These are phyloP conservation scores for Penicillium sp. DNA, from an alignment of 2,329 filamentous ascomycete genomes.

Conservation along the genomic window DNA sequence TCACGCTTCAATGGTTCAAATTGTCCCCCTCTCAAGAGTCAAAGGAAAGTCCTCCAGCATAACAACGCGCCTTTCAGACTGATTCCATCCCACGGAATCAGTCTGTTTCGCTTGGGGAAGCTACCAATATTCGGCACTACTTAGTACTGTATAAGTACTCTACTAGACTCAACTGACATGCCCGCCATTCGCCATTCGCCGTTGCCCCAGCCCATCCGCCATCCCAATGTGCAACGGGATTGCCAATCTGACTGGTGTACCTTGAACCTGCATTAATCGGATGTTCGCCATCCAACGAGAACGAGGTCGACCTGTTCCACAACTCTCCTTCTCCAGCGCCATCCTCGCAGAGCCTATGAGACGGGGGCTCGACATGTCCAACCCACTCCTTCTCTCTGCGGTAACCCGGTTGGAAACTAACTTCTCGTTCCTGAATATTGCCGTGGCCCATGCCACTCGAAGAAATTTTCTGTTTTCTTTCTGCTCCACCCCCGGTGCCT, in stretches of 20 bases:
- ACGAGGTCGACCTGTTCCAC: slow-evolving; percentile 2
- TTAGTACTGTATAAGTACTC: no score
- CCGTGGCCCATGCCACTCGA: background rate
- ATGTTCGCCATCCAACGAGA: background rate
- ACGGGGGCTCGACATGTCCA: slow-evolving; percentile 1
- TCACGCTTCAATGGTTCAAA: background rate
- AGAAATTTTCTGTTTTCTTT: slow-evolving; percentile 5
- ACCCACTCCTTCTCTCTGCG: background rate
- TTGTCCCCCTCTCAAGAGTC: background rate
- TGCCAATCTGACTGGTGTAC: background rate
- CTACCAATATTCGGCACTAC: background rate
- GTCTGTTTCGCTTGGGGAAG: background rate
- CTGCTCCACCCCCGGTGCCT: slow-evolving; percentile 9
- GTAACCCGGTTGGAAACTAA: background rate
- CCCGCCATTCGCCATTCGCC: background rate
- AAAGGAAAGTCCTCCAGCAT: background rate
- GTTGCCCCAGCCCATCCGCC: background rate
- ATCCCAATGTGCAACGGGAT: background rate
- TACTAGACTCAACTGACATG: no score
- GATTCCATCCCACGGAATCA: background rate
- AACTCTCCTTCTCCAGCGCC: background rate
- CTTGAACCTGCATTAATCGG: background rate
- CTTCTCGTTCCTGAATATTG: slow-evolving; percentile 7
- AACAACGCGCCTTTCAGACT: background rate
- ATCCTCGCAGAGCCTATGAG: background rate